Percentiles rank a stretch among this genome's conserved stretches.
phyloP scores from a whole-genome alignment of 192 early-diverging fungal species.

The Entomortierella beljakovae region DNA sequence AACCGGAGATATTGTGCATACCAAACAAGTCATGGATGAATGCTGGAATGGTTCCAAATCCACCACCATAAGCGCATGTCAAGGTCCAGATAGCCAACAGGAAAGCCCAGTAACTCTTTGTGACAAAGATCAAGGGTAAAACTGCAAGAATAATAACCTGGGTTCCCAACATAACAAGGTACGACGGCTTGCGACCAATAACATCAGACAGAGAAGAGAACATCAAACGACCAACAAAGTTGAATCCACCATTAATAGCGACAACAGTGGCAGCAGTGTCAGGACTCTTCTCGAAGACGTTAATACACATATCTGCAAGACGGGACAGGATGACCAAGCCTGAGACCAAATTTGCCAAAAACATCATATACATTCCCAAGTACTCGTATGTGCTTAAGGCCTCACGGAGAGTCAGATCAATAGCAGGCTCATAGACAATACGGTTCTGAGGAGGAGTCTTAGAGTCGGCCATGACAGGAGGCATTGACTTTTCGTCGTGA shows the following conservation, averaged over 20 bases:
- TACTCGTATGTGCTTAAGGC: constrained; percentile 70
- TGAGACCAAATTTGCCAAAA: constrained; percentile 70
- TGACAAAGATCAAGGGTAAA: constrained; percentile 68
- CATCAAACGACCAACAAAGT: constrained; percentile 68
- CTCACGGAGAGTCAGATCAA: constrained; percentile 65
- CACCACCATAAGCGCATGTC: constrained; percentile 78
- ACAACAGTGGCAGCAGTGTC: constrained; percentile 65
- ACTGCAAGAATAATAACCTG: constrained; percentile 69
- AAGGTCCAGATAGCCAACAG: constrained; percentile 69
- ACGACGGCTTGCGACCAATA: constrained; percentile 73
- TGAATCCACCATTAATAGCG: constrained; percentile 71
- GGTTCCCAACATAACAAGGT: constrained; percentile 66
- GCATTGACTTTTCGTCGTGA: constrained; percentile 47
- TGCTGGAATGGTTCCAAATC: constrained; percentile 81
- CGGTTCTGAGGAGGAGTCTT: constrained; percentile 61
- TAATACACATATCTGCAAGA: constrained; percentile 64
- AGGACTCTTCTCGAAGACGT: constrained; percentile 63
- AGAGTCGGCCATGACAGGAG: constrained; percentile 62
- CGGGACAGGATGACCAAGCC: constrained; percentile 73
- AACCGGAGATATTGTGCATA: constrained; percentile 77
- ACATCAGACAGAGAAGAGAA: constrained; percentile 68
- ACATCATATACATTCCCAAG: constrained; percentile 69
- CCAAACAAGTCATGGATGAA: constrained; percentile 82
- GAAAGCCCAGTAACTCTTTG: constrained; percentile 68
- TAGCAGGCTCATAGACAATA: constrained; percentile 48